Evolutionary conservation across 2,329 filamentous ascomycete genomes (phyloP).

Genomic region (Mycocentrospora acerina): DNA sequence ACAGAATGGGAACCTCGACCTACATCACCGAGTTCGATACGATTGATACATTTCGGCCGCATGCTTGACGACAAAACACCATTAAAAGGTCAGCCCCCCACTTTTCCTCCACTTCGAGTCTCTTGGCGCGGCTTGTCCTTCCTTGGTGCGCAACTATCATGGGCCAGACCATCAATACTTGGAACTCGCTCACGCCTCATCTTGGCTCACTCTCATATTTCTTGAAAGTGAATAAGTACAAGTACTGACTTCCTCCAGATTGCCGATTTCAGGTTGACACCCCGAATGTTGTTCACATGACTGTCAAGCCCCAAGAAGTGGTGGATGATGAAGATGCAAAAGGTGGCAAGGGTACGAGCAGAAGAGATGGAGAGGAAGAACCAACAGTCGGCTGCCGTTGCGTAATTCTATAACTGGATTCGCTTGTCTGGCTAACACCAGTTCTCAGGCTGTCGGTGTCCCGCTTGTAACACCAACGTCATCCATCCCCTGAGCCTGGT

Average conservation of each 20-base stretch:
- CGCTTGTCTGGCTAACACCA: not conserved
- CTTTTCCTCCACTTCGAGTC: slow-evolving; percentile 14
- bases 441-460: too few relatives aligned
- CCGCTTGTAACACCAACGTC: too few relatives aligned
- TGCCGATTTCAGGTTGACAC: slow-evolving; percentile 74
- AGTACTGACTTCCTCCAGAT: slow-evolving; percentile 53
- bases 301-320: slow-evolving; percentile 80
- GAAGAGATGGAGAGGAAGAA: slow-evolving; percentile 57
- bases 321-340: slow-evolving; percentile 79
- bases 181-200: slow-evolving; percentile 2
- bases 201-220: not conserved
- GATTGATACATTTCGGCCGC: slow-evolving; percentile 89
- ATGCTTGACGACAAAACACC: slow-evolving; percentile 85
- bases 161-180: slow-evolving; percentile 6
- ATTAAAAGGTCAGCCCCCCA: slow-evolving; percentile 68
- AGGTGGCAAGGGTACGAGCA: slow-evolving; percentile 57
- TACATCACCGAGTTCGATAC: slow-evolving; percentile 82
- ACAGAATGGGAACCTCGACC: slow-evolving; percentile 84
- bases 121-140: slow-evolving; percentile 24
- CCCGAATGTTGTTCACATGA: slow-evolving; percentile 93
- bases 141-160: slow-evolving; percentile 14
- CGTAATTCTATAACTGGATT: slow-evolving; percentile 56
- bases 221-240: not conserved
- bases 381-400: slow-evolving; percentile 63
- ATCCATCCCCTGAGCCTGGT: too few relatives aligned